Evolutionary conservation across 768 basidiomycete genomes (phyloP).

Genomic region (Roridomyces roridus): DNA sequence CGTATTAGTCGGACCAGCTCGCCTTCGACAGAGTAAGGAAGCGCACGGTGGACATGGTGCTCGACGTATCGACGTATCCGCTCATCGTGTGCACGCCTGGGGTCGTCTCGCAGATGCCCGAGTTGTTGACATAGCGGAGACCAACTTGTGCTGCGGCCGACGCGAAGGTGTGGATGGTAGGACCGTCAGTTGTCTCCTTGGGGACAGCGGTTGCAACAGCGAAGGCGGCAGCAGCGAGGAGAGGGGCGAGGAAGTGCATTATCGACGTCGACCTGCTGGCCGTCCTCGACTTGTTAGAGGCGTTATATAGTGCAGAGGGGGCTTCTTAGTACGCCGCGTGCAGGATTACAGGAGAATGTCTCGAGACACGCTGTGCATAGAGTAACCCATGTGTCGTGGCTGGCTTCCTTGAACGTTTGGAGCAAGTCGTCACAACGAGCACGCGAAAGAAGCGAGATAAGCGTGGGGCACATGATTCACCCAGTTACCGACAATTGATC

Average conservation of each 20-base stretch:
- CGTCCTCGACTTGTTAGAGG: background rate
- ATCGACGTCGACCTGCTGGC: background rate
- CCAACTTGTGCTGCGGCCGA: constrained; percentile 6
- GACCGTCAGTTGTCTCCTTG: constrained; percentile 1
- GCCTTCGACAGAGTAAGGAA: background rate
- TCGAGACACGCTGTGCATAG: too few species aligned
- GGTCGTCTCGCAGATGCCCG: constrained; percentile 61
- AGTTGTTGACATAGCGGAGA: constrained; percentile 43
- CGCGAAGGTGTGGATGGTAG: constrained; percentile 5
- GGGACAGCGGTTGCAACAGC: constrained; percentile 2
- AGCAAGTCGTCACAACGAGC: too few species aligned
- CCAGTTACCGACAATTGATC: too few species aligned
- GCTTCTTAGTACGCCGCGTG: background rate
- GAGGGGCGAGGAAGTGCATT: constrained; percentile 15
- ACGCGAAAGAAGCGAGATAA: too few species aligned
- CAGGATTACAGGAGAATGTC: too few species aligned
- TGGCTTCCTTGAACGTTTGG: too few species aligned
- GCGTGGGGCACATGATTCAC: too few species aligned
- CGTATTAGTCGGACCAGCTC: background rate
- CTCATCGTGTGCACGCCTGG: constrained; percentile 52
- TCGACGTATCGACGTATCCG: constrained; percentile 55
- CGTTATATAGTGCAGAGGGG: background rate
- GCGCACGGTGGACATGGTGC: constrained; percentile 54
- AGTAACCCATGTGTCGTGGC: too few species aligned
- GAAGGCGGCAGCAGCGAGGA: constrained; percentile 5